These are phyloP conservation scores for Grosmannia penicillata DNA, from an alignment of 2,329 filamentous ascomycete genomes.

Conservation along the genomic window DNA sequence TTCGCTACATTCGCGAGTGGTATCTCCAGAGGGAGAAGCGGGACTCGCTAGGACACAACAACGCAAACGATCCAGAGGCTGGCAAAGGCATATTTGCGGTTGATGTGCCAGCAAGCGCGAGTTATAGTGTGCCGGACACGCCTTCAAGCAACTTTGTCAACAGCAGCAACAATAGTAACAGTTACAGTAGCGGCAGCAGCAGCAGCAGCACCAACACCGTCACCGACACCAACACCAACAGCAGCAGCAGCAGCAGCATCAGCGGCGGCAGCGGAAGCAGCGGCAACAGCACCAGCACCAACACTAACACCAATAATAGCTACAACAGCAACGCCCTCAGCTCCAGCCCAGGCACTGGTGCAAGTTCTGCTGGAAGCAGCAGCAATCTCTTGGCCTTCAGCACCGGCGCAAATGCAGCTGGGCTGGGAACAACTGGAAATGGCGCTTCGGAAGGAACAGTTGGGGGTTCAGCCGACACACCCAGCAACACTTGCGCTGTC, in stretches of 20 bases:
- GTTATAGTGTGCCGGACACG: conserved; percentile 29
- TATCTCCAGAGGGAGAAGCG: conserved; percentile 46
- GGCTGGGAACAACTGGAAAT: not conserved
- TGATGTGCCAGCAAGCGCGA: conserved; percentile 24
- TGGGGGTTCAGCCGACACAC: not conserved
- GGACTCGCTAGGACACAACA: conserved; percentile 30
- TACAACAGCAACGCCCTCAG: not conserved
- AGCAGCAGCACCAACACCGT: not conserved
- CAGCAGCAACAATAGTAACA: not conserved
- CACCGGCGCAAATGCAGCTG: no score
- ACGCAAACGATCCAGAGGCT: conserved; percentile 49
- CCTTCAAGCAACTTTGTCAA: not conserved
- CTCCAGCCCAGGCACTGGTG: not conserved
- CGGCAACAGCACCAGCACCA: conserved; percentile 13
- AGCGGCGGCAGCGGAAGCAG: not conserved
- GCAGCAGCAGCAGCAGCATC: conserved; percentile 10
- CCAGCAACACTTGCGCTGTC: not conserved
- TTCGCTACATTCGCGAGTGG: conserved; percentile 56
- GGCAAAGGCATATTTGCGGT: conserved; percentile 29
- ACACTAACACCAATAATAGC: conserved; percentile 28
- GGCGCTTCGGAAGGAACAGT: not conserved
- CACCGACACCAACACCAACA: conserved; percentile 24
- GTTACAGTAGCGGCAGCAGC: not conserved
- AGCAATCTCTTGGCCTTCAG: no score
- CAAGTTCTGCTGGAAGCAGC: no score